Conservation (phyloP, 495 filamentous ascomycete species). For the Aspergillus wentii region DNA sequence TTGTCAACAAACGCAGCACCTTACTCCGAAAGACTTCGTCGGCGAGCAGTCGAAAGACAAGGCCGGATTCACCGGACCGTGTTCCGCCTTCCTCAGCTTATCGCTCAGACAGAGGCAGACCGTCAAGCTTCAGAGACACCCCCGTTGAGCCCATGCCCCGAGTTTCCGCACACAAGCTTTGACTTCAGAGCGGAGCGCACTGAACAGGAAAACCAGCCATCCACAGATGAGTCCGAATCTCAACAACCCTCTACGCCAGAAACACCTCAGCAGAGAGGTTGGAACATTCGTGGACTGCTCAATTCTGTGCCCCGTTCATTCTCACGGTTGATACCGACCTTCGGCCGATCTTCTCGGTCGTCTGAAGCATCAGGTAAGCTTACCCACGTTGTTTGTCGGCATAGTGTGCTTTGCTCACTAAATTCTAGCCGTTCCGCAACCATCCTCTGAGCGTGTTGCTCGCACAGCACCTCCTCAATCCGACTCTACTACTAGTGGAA, state of each 20-base stretch:
- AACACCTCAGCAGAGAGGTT: conserved; percentile 12
- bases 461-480: conserved; percentile 6
- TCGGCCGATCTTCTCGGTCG: conserved; percentile 12
- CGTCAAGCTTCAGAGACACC: conserved; percentile 9
- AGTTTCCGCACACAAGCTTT: conserved; percentile 6
- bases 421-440: conserved; percentile 4
- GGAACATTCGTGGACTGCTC: conserved; percentile 20
- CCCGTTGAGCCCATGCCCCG: conserved; percentile 1
- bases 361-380: conserved; percentile 10
- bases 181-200: conserved; percentile 7
- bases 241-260: conserved; percentile 14
- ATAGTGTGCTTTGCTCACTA: conserved; percentile 4
- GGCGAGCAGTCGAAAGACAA: conserved; percentile 20
- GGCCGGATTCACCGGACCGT: conserved; percentile 30
- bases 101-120: conserved; percentile 23
- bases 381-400: not conserved
- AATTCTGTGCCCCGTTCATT: conserved; percentile 22
- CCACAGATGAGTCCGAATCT: conserved; percentile 5
- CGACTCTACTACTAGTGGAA: not conserved
- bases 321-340: conserved; percentile 13
- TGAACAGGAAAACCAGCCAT: conserved; percentile 1
- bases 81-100: conserved; percentile 30
- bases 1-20: conserved; percentile 13
- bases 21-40: conserved; percentile 23
- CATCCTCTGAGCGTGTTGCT: conserved; percentile 13